Evolutionary conservation across 2,329 filamentous ascomycete genomes (phyloP).

Genomic region (Clonostachys chloroleuca): DNA sequence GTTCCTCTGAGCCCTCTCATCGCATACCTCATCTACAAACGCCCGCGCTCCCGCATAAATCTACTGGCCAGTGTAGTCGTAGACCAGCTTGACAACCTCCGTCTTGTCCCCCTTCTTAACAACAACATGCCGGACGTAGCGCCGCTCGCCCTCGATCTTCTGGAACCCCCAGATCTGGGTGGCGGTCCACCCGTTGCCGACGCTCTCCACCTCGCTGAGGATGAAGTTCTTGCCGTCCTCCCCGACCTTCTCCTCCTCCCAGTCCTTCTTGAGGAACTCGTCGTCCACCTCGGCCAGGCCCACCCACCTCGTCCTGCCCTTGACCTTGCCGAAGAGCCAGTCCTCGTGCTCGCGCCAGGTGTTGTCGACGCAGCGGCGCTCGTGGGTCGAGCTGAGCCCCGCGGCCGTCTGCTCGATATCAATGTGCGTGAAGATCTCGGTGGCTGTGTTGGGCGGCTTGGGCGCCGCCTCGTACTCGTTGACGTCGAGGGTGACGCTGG

Average conservation of each 20-base stretch:
- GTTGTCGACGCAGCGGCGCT: constrained; percentile 50
- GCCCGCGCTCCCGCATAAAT: background rate
- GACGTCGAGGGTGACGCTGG: constrained; percentile 63
- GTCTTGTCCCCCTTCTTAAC: constrained; percentile 45
- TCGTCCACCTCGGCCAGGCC: constrained; percentile 44
- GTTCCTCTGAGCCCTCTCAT: too few species aligned
- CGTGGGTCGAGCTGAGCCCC: constrained; percentile 61
- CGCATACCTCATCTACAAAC: too few species aligned
- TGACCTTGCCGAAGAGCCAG: constrained; percentile 73
- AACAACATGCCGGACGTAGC: constrained; percentile 48
- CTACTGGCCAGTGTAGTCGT: constrained; percentile 40
- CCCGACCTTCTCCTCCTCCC: constrained; percentile 53
- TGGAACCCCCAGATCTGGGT: constrained; percentile 60
- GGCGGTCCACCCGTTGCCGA: constrained; percentile 49
- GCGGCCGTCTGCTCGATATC: constrained; percentile 72
- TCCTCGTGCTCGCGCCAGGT: constrained; percentile 62
- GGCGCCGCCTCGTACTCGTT: constrained; percentile 47
- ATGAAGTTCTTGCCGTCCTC: constrained; percentile 56
- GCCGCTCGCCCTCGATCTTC: constrained; percentile 43
- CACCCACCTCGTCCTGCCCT: constrained; percentile 53
- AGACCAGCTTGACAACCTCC: constrained; percentile 48
- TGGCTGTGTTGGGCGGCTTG: constrained; percentile 28
- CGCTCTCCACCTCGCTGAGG: constrained; percentile 55
- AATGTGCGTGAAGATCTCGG: constrained; percentile 51
- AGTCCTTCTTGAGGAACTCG: constrained; percentile 52